phyloP scores from a whole-genome alignment of 176 grass and related monocot species.

The Oryza australiensis region DNA sequence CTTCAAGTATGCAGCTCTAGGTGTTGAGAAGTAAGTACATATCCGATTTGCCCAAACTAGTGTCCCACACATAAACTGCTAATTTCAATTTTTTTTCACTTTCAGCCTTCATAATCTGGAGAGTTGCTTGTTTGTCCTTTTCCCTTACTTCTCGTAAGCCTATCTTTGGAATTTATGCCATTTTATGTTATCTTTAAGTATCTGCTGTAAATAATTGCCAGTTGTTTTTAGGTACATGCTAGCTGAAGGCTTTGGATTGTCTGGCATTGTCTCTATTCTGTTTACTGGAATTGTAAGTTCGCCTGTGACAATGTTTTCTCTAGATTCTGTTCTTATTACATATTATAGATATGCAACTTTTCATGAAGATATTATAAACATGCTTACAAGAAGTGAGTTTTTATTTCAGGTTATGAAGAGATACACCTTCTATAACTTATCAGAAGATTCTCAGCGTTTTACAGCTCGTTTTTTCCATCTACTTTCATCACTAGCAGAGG shows the following conservation, averaged over 20 bases:
- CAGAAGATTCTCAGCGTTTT: conserved; percentile 80
- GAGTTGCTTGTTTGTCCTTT: conserved; percentile 96
- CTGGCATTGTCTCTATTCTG: conserved; percentile 93
- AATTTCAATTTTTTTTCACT: conserved; percentile 6
- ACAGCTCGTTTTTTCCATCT: conserved; percentile 82
- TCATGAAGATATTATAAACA: not conserved
- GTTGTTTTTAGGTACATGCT: conserved; percentile 81
- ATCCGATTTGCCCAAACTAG: conserved; percentile 8
- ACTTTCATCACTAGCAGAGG: conserved; percentile 89
- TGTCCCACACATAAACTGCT: conserved; percentile 2
- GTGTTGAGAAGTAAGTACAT: conserved; percentile 71
- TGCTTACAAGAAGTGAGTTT: conserved; percentile 17
- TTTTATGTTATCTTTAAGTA: conserved; percentile 15
- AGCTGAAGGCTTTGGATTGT: conserved; percentile 88
- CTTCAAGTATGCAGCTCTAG: conserved; percentile 89
- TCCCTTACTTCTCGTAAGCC: conserved; percentile 96
- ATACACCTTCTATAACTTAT: conserved; percentile 83
- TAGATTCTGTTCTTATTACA: not conserved
- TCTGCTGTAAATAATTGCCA: conserved; percentile 15
- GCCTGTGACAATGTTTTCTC: conserved; percentile 11
- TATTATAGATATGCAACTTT: not conserved
- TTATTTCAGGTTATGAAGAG: conserved; percentile 84
- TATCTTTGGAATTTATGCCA: conserved; percentile 22
- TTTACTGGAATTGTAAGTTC: conserved; percentile 90
- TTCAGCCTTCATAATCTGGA: conserved; percentile 94